Evolutionary conservation across 2,329 filamentous ascomycete genomes (phyloP).

Genomic region (Cucurbitaria berberidis): DNA sequence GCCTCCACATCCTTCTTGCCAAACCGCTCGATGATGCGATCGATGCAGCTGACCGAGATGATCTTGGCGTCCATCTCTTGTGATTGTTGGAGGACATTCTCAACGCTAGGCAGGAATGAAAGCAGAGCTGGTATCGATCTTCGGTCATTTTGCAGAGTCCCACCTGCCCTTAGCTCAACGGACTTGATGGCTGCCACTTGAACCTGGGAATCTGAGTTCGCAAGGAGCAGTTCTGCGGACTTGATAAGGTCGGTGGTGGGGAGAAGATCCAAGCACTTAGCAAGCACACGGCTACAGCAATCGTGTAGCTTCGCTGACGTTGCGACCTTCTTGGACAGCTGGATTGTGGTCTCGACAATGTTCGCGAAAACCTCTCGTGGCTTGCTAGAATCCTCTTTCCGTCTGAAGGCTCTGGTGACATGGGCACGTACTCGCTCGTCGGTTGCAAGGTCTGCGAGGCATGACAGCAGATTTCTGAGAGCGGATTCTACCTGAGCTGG

Average conservation of each 20-base stretch:
- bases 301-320: conserved; percentile 43
- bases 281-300: conserved; percentile 70
- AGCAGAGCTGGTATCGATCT: conserved; percentile 74
- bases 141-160: conserved; percentile 72
- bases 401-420: conserved; percentile 38
- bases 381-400: conserved; percentile 32
- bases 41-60: conserved; percentile 85
- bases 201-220: conserved; percentile 72
- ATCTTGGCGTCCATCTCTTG: conserved; percentile 78
- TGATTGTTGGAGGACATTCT: conserved; percentile 75
- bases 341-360: conserved; percentile 51
- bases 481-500: conserved; percentile 44
- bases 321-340: conserved; percentile 69
- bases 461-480: conserved; percentile 48
- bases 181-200: conserved; percentile 75
- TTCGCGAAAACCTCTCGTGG: conserved; percentile 43
- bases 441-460: conserved; percentile 47
- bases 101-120: conserved; percentile 79
- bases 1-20: conserved; percentile 86
- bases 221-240: conserved; percentile 81
- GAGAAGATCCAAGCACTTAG: conserved; percentile 80
- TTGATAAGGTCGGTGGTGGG: conserved; percentile 89
- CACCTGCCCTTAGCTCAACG: conserved; percentile 78
- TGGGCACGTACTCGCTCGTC: conserved; percentile 41
- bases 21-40: conserved; percentile 92